phyloP scores from a whole-genome alignment of 176 grass and related monocot species.

The Hyparrhenia diplandra region DNA sequence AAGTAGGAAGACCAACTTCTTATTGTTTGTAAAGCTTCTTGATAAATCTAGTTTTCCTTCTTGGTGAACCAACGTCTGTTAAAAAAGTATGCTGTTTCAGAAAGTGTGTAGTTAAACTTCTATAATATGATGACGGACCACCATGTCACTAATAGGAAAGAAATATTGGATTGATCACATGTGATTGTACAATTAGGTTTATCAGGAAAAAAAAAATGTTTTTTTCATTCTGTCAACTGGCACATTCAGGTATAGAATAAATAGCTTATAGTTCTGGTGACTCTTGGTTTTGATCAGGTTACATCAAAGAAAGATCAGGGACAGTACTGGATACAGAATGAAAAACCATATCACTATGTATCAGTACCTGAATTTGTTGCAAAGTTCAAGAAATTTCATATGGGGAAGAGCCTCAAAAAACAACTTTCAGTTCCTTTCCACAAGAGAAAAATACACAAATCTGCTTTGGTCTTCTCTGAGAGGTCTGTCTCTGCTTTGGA shows the following conservation, averaged over 20 bases:
- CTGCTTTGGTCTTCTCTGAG: slow-evolving; percentile 74
- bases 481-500: slow-evolving; percentile 54
- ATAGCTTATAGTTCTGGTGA: neutral
- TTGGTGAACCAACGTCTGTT: neutral
- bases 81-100: neutral
- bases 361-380: slow-evolving; percentile 62
- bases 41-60: neutral
- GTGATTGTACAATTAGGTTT: neutral
- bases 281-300: slow-evolving; percentile 35
- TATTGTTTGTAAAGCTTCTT: neutral
- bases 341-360: slow-evolving; percentile 54
- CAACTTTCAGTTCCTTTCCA: slow-evolving; percentile 72
- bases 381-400: slow-evolving; percentile 63
- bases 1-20: neutral
- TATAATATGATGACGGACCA: neutral
- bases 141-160: neutral
- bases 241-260: neutral
- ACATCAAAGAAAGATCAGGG: slow-evolving; percentile 69
- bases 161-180: neutral
- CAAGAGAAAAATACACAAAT: slow-evolving; percentile 65
- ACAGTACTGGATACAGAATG: slow-evolving; percentile 58
- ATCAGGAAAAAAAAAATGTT: neutral
- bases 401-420: slow-evolving; percentile 55
- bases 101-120: neutral
- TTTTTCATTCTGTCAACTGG: neutral